Base-by-base conservation (phyloP, 345 rosid genomes). In the Firmiana major region DNA sequence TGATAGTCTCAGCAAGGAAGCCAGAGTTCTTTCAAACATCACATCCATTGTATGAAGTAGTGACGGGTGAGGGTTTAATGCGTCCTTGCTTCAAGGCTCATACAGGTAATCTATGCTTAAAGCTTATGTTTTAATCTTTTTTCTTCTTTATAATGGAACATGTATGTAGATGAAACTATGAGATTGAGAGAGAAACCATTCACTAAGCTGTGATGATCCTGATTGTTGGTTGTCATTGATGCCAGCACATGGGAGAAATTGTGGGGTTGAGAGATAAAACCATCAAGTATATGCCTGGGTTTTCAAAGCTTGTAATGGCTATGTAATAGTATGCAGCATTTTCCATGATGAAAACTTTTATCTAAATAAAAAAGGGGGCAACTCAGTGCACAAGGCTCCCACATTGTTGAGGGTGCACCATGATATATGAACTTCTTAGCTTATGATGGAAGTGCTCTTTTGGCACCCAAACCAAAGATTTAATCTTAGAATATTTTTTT, bases 11-110 rank as follows among this genome's bases (percentile, higher is more conserved):
- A 28, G 97, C 98, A 21, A 93, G 98, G 85, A 94, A 94, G 87
- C 98, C 98, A 40, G 98, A 94, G 86, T 94, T 94, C 89, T 94
- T 94, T 84, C 98, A 94, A 87, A 94, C 86, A 94, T 90, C 98
- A 62, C 98, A 93, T 81, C 98, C 98, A 48, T 70, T 94, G 71
- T 91, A 94, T 46, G 98, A 94, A 82, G 98, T 94, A 82, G 98
- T 94, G 84, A 94, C 97, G 0, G 97, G 93, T 62, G 98, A 93
- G 81, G 98, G 98, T 67, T 86, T 94, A 74, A 90, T 94, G 98
- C 94, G 95, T 60, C 98, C 98, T 69, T 93, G 97, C 87, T 94
- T 93, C 93, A 91, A 93, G 86, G 95, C 98, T 80, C 67, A 24
- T 51, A 88, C 86, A 87, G 98, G 98, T 94, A 79, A 80, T 83